A percentile compares a stretch with the other conserved stretches of the same genome.
phyloP scores from a whole-genome alignment of 2,329 filamentous ascomycete species.

The Berkeleyomyces basicola region DNA sequence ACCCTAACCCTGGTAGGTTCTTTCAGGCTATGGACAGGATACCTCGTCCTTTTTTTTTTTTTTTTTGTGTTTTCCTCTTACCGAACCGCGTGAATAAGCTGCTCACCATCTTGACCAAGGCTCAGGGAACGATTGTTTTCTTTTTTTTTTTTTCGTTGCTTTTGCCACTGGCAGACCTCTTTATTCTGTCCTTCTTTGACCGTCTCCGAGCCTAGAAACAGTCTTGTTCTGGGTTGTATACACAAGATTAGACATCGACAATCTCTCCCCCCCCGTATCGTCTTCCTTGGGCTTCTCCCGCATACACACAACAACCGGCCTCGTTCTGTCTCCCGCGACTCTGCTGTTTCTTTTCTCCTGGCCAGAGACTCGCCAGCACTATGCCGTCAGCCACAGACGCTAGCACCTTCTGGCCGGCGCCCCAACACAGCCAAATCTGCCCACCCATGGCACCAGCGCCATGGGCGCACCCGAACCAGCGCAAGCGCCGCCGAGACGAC shows the following conservation, averaged over 20 bases:
- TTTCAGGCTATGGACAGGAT: background rate
- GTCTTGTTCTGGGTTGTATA: too few species aligned
- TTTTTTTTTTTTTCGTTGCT: background rate
- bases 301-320: too few species aligned
- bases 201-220: background rate
- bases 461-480: background rate
- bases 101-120: background rate
- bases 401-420: background rate
- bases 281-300: too few species aligned
- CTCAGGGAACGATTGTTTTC: background rate
- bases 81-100: background rate
- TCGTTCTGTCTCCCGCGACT: too few species aligned
- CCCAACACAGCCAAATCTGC: background rate
- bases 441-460: background rate
- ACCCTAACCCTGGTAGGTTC: background rate
- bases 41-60: background rate
- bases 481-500: conserved; percentile 12
- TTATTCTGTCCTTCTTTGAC: background rate
- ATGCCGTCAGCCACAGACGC: conserved; percentile 1
- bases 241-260: too few species aligned
- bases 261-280: too few species aligned
- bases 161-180: background rate
- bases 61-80: background rate
- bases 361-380: background rate
- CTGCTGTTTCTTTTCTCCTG: background rate